These are phyloP conservation scores for Escallonia rubra DNA, from an alignment of 129 eudicot species.

Conservation along the genomic window DNA sequence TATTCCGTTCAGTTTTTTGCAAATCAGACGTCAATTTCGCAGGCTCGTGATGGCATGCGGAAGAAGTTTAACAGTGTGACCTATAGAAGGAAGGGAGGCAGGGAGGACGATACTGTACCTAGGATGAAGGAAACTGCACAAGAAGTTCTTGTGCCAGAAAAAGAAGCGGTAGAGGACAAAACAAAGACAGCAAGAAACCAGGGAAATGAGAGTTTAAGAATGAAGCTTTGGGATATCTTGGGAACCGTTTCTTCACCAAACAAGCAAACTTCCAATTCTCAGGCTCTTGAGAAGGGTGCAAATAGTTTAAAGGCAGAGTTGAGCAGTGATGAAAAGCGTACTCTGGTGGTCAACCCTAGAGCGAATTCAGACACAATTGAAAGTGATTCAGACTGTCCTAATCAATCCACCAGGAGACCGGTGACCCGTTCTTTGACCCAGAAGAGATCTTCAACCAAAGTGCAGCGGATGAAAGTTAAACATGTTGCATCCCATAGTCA, in stretches of 20 bases:
- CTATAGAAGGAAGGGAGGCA: constrained; percentile 23
- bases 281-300: constrained; percentile 23
- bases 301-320: constrained; percentile 26
- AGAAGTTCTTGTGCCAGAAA: constrained; percentile 21
- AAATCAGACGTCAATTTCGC: constrained; percentile 26
- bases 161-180: constrained; percentile 37
- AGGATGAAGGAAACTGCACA: constrained; percentile 34
- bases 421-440: constrained; percentile 52
- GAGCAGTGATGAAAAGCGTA: constrained; percentile 21
- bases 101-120: constrained; percentile 12
- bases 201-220: constrained; percentile 52
- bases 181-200: constrained; percentile 30
- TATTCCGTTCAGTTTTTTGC: constrained; percentile 29
- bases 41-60: constrained; percentile 26
- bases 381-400: constrained; percentile 48
- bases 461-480: constrained; percentile 20
- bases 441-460: constrained; percentile 38
- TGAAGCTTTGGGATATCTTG: constrained; percentile 73
- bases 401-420: constrained; percentile 34
- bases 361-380: constrained; percentile 54
- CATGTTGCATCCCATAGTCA: constrained; percentile 16
- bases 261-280: constrained; percentile 26
- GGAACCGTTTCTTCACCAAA: constrained; percentile 58
- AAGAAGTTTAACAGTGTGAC: constrained; percentile 24
- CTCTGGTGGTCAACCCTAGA: constrained; percentile 23